Conservation (phyloP, 2,329 filamentous ascomycete species). For the Penicillium verrucosum region DNA sequence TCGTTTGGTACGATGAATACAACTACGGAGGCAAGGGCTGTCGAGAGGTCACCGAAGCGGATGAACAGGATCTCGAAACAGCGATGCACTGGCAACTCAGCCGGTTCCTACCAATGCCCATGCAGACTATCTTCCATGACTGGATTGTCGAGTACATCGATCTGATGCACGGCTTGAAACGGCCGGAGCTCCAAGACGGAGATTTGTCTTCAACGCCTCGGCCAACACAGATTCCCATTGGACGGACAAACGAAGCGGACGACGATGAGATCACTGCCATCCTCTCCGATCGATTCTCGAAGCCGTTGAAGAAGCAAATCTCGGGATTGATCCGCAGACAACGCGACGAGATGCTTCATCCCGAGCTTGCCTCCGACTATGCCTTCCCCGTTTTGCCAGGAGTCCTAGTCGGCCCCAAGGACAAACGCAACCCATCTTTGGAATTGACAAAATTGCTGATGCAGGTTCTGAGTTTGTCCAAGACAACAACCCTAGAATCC, state of each 20-base stretch:
- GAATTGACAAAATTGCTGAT: slow-evolving; percentile 91
- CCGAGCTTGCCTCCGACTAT: slow-evolving; percentile 83
- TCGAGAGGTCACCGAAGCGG: slow-evolving; percentile 69
- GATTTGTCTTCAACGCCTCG: slow-evolving; percentile 58
- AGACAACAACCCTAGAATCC: slow-evolving; percentile 83
- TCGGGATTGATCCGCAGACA: slow-evolving; percentile 76
- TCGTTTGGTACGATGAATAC: slow-evolving; percentile 98
- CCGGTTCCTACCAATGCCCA: slow-evolving; percentile 74
- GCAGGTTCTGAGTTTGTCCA: slow-evolving; percentile 87
- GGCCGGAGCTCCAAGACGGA: slow-evolving; percentile 55
- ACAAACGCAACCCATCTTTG: slow-evolving; percentile 67
- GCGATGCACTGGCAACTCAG: slow-evolving; percentile 99
- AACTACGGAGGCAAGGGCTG: slow-evolving; percentile 97
- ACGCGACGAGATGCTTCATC: slow-evolving; percentile 82
- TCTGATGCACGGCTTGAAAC: slow-evolving; percentile 85
- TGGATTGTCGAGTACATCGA: slow-evolving; percentile 95
- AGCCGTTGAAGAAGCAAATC: slow-evolving; percentile 86
- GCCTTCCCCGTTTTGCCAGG: slow-evolving; percentile 71
- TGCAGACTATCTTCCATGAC: slow-evolving; percentile 83
- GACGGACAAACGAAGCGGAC: slow-evolving; percentile 57
- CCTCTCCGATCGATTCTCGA: slow-evolving; percentile 79
- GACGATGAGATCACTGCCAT: slow-evolving; percentile 62
- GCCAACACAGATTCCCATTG: slow-evolving; percentile 59
- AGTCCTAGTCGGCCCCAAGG: slow-evolving; percentile 47
- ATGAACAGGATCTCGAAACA: slow-evolving; percentile 78